Conservation (phyloP, 176 grass and related monocot species). For the Eremochloa ophiuroides region DNA sequence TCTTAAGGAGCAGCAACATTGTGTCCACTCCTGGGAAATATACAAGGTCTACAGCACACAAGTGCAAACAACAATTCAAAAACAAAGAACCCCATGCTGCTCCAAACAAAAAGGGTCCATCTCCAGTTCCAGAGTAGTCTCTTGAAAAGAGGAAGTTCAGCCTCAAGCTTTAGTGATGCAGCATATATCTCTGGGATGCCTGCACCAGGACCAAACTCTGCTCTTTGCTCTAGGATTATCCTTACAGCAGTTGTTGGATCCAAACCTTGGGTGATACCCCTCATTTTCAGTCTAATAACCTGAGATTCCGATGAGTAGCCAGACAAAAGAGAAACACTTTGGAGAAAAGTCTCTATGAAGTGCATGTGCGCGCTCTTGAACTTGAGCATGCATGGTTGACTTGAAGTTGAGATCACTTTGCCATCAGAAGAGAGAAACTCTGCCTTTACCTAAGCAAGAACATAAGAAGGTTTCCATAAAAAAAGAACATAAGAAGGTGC, state of each 20-base stretch:
- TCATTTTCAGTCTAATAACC: conserved; percentile 70
- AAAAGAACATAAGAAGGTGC: not conserved
- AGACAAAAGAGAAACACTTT: conserved; percentile 53
- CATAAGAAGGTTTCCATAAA: not conserved
- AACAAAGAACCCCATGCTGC: conserved; percentile 64
- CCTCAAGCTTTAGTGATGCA: conserved; percentile 63
- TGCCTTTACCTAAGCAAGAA: conserved; percentile 57
- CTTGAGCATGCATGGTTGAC: conserved; percentile 84
- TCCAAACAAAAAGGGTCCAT: conserved; percentile 91
- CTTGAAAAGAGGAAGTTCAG: conserved; percentile 74
- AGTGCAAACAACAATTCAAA: conserved; percentile 57
- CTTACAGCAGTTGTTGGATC: conserved; percentile 59
- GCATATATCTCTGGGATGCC: conserved; percentile 88
- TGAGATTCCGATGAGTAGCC: conserved; percentile 86
- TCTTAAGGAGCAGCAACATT: conserved; percentile 17
- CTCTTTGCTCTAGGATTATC: conserved; percentile 78
- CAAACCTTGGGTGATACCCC: conserved; percentile 45
- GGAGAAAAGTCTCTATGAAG: conserved; percentile 78
- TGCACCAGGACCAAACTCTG: conserved; percentile 58
- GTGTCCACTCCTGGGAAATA: conserved; percentile 55
- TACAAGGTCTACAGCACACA: conserved; percentile 67
- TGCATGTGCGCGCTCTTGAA: conserved; percentile 94
- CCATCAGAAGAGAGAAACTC: conserved; percentile 62
- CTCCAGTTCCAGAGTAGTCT: conserved; percentile 85
- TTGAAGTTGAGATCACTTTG: conserved; percentile 45